Conservation (phyloP, 805 yeast genomes). For the Wickerhamiella shivajii region DNA sequence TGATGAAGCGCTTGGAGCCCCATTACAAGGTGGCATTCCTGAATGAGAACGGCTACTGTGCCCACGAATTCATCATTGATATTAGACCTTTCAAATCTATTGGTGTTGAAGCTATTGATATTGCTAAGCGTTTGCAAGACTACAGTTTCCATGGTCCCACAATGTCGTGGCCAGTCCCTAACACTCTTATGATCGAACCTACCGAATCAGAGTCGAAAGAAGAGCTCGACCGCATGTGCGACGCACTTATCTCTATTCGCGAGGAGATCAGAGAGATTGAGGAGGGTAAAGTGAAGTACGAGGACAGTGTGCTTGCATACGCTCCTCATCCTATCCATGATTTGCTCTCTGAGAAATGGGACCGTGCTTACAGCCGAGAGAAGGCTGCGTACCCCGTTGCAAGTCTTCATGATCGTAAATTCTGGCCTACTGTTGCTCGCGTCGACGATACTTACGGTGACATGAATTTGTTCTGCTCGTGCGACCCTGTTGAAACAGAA, state of each 20-base stretch:
- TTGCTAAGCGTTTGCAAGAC: conserved; percentile 94
- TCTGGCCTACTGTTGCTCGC: conserved; percentile 93
- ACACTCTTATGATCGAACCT: conserved; percentile 95
- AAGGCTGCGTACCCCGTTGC: conserved; percentile 86
- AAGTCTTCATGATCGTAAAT: conserved; percentile 57
- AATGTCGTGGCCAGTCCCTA: conserved; percentile 96
- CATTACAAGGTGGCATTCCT: conserved; percentile 68
- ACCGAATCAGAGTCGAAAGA: conserved; percentile 85
- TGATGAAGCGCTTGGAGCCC: conserved; percentile 63
- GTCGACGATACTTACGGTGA: conserved; percentile 94
- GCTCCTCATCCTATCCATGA: conserved; percentile 88
- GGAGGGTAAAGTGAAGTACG: conserved; percentile 49
- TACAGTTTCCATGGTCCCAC: conserved; percentile 99
- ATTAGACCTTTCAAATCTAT: conserved; percentile 63
- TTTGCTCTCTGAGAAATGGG: conserved; percentile 59
- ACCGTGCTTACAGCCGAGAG: conserved; percentile 81
- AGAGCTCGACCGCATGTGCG: conserved; percentile 83
- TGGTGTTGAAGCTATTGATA: conserved; percentile 88
- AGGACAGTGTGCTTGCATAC: conserved; percentile 50
- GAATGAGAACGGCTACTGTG: conserved; percentile 59
- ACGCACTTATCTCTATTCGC: conserved; percentile 71
- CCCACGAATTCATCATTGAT: conserved; percentile 92
- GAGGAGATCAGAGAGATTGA: conserved; percentile 64
- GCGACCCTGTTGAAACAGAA: conserved; percentile 29
- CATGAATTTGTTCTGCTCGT: conserved; percentile 79